phyloP scores from a whole-genome alignment of 2,329 filamentous ascomycete species.

The Claviceps capensis region DNA sequence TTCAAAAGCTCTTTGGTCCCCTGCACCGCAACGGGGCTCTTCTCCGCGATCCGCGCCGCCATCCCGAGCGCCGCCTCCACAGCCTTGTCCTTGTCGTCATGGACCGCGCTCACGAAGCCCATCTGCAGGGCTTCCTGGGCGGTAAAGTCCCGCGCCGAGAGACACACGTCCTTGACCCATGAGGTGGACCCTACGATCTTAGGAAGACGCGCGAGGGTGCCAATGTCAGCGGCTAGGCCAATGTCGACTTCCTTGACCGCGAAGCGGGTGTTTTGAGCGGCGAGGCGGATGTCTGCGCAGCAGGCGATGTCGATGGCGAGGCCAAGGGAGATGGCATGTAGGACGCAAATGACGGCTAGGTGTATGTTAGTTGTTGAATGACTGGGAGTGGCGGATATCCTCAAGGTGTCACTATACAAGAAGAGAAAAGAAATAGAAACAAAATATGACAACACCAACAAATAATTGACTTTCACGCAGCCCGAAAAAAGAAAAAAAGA shows the following conservation, averaged over 20 bases:
- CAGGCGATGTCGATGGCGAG: conserved; percentile 62
- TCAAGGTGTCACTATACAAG: too few relatives aligned
- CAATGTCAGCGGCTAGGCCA: conserved; percentile 66
- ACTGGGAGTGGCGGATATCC: not conserved
- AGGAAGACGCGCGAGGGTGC: conserved; percentile 59
- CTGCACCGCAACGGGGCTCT: conserved; percentile 80
- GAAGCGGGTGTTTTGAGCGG: conserved; percentile 44
- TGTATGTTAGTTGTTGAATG: not conserved
- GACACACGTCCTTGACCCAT: conserved; percentile 69
- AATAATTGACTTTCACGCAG: too few relatives aligned
- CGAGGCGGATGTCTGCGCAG: conserved; percentile 58
- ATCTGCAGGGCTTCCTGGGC: conserved; percentile 55
- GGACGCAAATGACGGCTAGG: conserved; percentile 62
- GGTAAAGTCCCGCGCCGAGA: conserved; percentile 57
- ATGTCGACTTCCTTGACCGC: conserved; percentile 75
- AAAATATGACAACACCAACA: not conserved
- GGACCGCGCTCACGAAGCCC: conserved; percentile 56
- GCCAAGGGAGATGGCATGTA: conserved; percentile 69
- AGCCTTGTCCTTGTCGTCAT: conserved; percentile 47
- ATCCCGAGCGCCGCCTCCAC: conserved; percentile 49
- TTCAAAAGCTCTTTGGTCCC: conserved; percentile 81
- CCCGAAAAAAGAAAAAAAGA: too few relatives aligned
- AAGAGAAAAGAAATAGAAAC: not conserved
- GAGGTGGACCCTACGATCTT: conserved; percentile 56
- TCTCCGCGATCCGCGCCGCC: conserved; percentile 53